Evolutionary conservation across 352 stramenopile species (phyloP).

Genomic region (Stramenopiles sp.): DNA sequence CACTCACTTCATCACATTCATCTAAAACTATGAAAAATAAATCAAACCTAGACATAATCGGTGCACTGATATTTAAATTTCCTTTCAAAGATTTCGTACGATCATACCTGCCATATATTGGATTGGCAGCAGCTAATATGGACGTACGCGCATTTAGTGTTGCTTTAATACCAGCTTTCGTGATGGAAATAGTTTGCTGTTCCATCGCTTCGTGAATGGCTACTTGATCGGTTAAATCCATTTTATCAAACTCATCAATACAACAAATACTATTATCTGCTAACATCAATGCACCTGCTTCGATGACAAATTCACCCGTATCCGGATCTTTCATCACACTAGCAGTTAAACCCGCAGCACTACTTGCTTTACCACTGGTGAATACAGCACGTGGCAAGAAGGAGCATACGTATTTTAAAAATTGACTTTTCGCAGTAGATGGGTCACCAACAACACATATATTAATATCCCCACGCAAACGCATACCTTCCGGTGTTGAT

Average conservation of each 20-base stretch:
- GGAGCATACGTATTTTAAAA: constrained; percentile 86
- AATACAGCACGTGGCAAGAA: constrained; percentile 77
- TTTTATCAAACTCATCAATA: constrained; percentile 99
- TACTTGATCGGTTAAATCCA: constrained; percentile 90
- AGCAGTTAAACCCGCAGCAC: constrained; percentile 83
- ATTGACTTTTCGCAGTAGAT: constrained; percentile 93
- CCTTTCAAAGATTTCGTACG: constrained; percentile 86
- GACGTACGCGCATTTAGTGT: constrained; percentile 94
- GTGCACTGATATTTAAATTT: constrained; percentile 97
- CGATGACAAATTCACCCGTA: constrained; percentile 49
- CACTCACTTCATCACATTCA: constrained; percentile 67
- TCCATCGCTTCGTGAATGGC: constrained; percentile 99
- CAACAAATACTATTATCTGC: constrained; percentile 94
- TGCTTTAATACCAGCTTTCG: constrained; percentile 97
- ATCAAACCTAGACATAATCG: constrained; percentile 98
- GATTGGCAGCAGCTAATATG: constrained; percentile 94
- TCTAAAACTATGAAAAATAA: constrained; percentile 99
- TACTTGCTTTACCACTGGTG: constrained; percentile 62
- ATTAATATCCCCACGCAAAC: constrained; percentile 99
- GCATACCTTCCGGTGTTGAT: constrained; percentile 93
- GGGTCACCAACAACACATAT: constrained; percentile 89
- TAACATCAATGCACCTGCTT: constrained; percentile 97
- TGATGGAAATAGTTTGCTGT: constrained; percentile 98
- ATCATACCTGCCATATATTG: constrained; percentile 99
- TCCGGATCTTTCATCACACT: constrained; percentile 90